Evolutionary conservation across 2,329 filamentous ascomycete genomes (phyloP), one percentile per base, ranked within the genome.

Genomic region (Rhynchosporium graminicola): DNA sequence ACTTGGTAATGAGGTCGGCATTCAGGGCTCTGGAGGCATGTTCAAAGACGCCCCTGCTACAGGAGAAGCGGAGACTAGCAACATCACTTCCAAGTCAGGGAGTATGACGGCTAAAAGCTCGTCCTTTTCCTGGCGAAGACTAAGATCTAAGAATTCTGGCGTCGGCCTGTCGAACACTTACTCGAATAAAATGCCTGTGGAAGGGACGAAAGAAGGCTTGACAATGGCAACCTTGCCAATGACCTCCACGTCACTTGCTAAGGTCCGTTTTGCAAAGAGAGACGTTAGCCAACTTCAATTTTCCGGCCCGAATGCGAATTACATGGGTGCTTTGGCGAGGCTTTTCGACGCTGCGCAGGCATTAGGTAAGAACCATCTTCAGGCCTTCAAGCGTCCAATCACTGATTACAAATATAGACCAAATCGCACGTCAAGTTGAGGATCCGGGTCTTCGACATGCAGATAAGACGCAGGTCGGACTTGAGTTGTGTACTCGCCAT

Each of bases 341-440:
- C 79, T 99, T 68, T 99, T 96, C 76, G 95, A 98, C 78, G 92
- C 93, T 67, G 94, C 88, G 59, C 95, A 98, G 78, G 85, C 93
- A 62, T 82, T 99, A 74, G 95, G 95, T 97, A 83, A 81, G 87
- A 20, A 78, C 63, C 8, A 59, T 50, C 45, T n/a, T 8, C 59
- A 40, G 10, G 47, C 15, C 13, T 59, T 8, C 2, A 26, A 28
- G 15, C 4, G 40, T 58, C 20, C n/a, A 51, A 5, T 55, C 59
- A 46, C 72, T 78, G 63, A 78, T 66, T 33, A 42, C 63, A 55
- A 31, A 28, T 33, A 12, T 70, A 96, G 92, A 97, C 80, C 91
- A 96, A 85, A 94, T 98, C 75, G 92, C 93, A 59, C 90, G 94
- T 68, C 94, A 97, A 80, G 92, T 97, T 52, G 94, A 97, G 74